phyloP scores from a whole-genome alignment of 768 basidiomycete genomes.

The Leccinum incarnatum region DNA sequence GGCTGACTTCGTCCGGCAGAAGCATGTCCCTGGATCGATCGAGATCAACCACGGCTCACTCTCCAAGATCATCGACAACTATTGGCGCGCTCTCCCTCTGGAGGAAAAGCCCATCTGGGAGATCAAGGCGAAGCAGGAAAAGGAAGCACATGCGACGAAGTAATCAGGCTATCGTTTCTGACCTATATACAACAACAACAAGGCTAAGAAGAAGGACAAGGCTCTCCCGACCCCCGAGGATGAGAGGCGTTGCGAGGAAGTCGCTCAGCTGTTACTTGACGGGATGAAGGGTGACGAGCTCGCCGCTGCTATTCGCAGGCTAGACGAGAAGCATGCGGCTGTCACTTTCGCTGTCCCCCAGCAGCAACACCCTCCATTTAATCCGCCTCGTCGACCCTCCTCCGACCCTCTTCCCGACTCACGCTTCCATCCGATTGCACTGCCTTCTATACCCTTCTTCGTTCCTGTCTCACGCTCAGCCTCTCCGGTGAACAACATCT shows the following conservation, averaged over 20 bases:
- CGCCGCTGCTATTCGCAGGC: conserved; percentile 53
- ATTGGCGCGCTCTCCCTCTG: conserved; percentile 67
- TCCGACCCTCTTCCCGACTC: conserved; percentile 59
- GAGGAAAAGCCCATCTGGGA: conserved; percentile 76
- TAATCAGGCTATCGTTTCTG: conserved; percentile 64
- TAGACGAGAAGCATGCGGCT: conserved; percentile 36
- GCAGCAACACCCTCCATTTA: conserved; percentile 18
- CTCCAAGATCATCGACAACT: conserved; percentile 51
- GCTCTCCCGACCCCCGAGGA: conserved; percentile 20
- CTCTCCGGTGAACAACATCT: conserved; percentile 46
- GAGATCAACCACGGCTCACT: conserved; percentile 49
- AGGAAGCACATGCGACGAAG: conserved; percentile 64
- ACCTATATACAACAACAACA: conserved; percentile 46
- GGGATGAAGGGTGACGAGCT: conserved; percentile 72
- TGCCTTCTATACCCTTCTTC: conserved; percentile 46
- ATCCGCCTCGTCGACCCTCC: conserved; percentile 53
- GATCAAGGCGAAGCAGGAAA: conserved; percentile 65
- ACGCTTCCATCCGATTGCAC: conserved; percentile 37
- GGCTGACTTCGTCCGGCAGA: conserved; percentile 38
- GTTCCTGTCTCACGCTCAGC: conserved; percentile 31
- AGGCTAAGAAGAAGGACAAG: conserved; percentile 40
- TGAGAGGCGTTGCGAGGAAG: conserved; percentile 44
- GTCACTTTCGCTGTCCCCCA: neutral
- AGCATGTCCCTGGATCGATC: conserved; percentile 51
- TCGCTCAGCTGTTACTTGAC: conserved; percentile 60